These are phyloP conservation scores for Plectranthus barbatus DNA, from an alignment of 257 asterid genomes.

Conservation along the genomic window DNA sequence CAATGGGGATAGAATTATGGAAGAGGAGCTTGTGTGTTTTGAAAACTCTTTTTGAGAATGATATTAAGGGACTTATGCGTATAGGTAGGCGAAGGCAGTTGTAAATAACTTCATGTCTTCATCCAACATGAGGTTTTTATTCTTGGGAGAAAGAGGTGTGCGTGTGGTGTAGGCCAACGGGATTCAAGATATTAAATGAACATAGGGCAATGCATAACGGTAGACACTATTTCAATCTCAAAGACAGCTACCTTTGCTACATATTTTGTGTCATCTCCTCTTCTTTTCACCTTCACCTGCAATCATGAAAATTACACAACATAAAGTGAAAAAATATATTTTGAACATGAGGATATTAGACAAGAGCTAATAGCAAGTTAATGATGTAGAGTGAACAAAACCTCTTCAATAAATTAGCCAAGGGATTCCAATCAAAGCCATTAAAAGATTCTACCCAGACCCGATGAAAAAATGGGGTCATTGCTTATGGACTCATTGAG, in stretches of 20 bases:
- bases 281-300: constrained; percentile 85
- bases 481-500: no score
- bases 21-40: background rate
- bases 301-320: constrained; percentile 18
- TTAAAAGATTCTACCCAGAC: background rate
- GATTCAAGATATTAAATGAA: background rate
- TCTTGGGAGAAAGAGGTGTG: background rate
- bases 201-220: background rate
- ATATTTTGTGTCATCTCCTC: constrained; percentile 85
- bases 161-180: background rate
- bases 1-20: background rate
- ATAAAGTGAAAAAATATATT: background rate
- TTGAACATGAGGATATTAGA: background rate
- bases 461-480: background rate
- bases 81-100: background rate
- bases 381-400: background rate
- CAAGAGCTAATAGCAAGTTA: background rate
- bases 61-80: no score
- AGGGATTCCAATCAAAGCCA: background rate
- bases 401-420: background rate
- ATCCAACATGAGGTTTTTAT: background rate
- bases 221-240: background rate
- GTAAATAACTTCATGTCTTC: background rate
- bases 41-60: background rate
- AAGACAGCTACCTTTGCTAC: constrained; percentile 68